Evolutionary conservation across 768 basidiomycete species (phyloP), one percentile per base, ranked within the genome.

Genomic region (Mycena alexandri): DNA sequence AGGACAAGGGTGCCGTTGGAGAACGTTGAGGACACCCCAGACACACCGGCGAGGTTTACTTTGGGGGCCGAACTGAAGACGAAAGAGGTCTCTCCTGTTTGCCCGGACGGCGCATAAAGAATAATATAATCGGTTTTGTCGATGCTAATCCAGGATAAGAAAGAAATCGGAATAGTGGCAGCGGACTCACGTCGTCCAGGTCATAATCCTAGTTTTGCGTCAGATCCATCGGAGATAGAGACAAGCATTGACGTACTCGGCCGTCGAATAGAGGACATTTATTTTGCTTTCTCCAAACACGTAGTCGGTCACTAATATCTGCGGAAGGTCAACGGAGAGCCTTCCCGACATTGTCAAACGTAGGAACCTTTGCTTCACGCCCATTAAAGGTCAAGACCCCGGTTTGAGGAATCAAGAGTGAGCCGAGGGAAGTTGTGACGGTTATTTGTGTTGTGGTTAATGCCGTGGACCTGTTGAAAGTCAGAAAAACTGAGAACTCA

Each of bases 151-250:
- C 17, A 53, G 25, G 64, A 52, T 48, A 16, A 67, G 43, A 17
- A 57, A 17, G 36, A 34, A 21, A 33, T 21, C 5, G 21, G 33
- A 34, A 19, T n/a, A 19, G 19, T 48, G 12, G 50, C 33, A 22
- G n/a, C 22, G n/a, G n/a, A 24, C 83, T 72, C 61, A 82, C 85
- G 84, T 85, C n/a, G 84, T 82, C 85, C 85, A 86, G 14, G 86
- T 86, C 82, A 85, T 81, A 51, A 87, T 81, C 63, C 85, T 86
- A 56, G 22, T 38, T 24, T 61, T 5, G 13, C 41, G 11, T 58
- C 21, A 57, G 66, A 16, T 38, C 34, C 12, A 36, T 36, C 34
- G 34, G 7, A 36, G 34, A 12, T 36, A 36, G 12, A 12, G 34
- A 36, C 7, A 36, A 36, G 12, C 34, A 36, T n/a, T 12, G 34